Percentiles rank a stretch among this genome's conserved stretches.
These are phyloP conservation scores for Monilinia vaccinii-corymbosi DNA, from an alignment of 2,329 filamentous ascomycete species.

Conservation along the genomic window DNA sequence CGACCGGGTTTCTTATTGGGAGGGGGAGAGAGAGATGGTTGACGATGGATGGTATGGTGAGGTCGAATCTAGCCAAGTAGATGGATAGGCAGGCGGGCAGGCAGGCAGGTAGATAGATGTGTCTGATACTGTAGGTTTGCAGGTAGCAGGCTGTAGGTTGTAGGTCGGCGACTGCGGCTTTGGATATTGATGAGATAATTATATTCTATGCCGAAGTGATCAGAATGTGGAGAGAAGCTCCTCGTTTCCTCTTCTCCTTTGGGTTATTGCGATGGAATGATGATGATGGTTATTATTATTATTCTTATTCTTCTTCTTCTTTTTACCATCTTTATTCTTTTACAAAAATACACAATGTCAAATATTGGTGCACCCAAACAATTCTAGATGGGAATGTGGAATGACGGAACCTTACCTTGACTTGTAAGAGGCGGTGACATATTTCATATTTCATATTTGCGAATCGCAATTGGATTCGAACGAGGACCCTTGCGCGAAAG, in stretches of 20 bases:
- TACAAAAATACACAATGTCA: not conserved
- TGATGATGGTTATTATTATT: too few relatives aligned
- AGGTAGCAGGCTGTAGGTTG: too few relatives aligned
- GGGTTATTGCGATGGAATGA: too few relatives aligned
- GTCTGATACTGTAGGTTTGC: too few relatives aligned
- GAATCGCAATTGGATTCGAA: not conserved
- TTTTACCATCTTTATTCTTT: not conserved
- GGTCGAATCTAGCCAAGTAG: too few relatives aligned
- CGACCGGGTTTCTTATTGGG: not conserved
- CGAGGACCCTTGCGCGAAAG: not conserved
- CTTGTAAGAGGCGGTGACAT: conserved; percentile 9
- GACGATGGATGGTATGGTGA: too few relatives aligned
- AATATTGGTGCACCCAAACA: not conserved
- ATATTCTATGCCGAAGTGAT: not conserved
- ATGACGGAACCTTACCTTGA: conserved; percentile 3
- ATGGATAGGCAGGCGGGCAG: too few relatives aligned
- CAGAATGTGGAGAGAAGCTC: conserved; percentile 7
- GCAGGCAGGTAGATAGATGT: too few relatives aligned
- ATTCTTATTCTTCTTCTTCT: not conserved
- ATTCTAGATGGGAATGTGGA: conserved; percentile 1
- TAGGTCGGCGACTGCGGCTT: conserved; percentile 8
- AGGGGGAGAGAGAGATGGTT: too few relatives aligned
- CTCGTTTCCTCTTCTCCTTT: not conserved
- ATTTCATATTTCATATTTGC: too few relatives aligned
- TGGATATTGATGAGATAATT: conserved; percentile 1